phyloP scores from a whole-genome alignment of 225 moss, liverwort and hornwort species.

The Thuidium tamariscinum region DNA sequence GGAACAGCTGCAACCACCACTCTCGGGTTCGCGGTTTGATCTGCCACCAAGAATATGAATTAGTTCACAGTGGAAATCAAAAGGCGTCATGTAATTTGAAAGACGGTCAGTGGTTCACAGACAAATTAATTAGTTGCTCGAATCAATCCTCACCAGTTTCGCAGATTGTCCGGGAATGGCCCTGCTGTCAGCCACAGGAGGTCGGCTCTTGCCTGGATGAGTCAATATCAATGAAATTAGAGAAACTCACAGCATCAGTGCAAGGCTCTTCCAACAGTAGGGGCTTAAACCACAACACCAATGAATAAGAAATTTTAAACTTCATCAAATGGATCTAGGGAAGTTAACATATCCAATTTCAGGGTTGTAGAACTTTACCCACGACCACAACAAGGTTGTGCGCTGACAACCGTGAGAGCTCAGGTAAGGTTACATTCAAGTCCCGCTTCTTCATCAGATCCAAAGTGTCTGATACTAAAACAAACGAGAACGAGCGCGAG shows the following conservation, averaged over 20 bases:
- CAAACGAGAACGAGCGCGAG: slow-evolving; percentile 73
- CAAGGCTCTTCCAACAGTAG: not conserved
- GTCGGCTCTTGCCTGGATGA: slow-evolving; percentile 22
- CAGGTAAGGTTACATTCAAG: slow-evolving; percentile 49
- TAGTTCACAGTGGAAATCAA: not conserved
- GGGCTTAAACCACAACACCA: not conserved
- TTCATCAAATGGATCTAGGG: not conserved
- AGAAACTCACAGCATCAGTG: not conserved
- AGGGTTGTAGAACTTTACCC: slow-evolving; percentile 28
- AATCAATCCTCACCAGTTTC: slow-evolving; percentile 17
- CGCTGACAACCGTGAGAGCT: slow-evolving; percentile 57
- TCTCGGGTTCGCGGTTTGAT: slow-evolving; percentile 46
- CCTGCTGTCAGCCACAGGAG: slow-evolving; percentile 8
- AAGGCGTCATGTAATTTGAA: not conserved
- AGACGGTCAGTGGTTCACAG: not conserved
- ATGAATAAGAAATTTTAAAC: not conserved
- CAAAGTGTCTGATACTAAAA: slow-evolving; percentile 65
- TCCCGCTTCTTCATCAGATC: slow-evolving; percentile 63
- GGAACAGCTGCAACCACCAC: slow-evolving; percentile 79
- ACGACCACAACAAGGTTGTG: slow-evolving; percentile 71
- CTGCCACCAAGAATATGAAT: slow-evolving; percentile 15
- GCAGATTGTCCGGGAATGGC: slow-evolving; percentile 4
- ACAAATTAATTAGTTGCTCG: not conserved
- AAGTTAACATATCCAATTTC: not conserved
- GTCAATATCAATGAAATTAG: not conserved